phyloP scores from a whole-genome alignment of 179 eudicot genomes.

The Beta corolliflora region DNA sequence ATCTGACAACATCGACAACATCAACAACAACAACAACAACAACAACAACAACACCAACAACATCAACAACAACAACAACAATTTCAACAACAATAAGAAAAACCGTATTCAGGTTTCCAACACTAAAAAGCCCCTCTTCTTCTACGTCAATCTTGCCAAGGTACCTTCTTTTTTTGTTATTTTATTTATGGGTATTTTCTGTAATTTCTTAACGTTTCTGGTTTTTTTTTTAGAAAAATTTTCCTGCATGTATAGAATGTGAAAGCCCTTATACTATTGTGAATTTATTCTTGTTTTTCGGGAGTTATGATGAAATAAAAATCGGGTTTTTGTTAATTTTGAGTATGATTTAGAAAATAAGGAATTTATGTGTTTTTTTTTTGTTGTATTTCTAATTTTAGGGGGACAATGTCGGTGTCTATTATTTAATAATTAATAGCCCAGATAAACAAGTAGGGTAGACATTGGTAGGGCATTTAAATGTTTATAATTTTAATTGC shows the following conservation, averaged over 20 bases:
- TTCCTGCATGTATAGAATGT: no score
- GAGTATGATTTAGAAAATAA: no score
- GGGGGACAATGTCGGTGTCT: not conserved
- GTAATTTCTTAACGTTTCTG: not conserved
- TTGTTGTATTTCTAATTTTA: not conserved
- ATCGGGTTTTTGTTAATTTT: not conserved
- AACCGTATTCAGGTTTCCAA: slow-evolving; percentile 95
- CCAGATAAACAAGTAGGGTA: not conserved
- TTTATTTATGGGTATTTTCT: not conserved
- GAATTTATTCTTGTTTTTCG: not conserved
- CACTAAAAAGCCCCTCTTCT: slow-evolving; percentile 67
- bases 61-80: no score
- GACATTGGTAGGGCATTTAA: not conserved
- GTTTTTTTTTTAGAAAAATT: not conserved
- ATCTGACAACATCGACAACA: slow-evolving; percentile 31
- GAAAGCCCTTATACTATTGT: no score
- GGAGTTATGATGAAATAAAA: not conserved
- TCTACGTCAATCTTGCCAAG: slow-evolving; percentile 78
- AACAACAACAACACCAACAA: no score
- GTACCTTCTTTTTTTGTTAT: slow-evolving; percentile 24
- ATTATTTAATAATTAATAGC: not conserved
- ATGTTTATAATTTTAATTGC: not conserved
- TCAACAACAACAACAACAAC: slow-evolving; percentile 10
- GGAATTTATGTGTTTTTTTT: not conserved
- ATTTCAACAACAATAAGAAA: slow-evolving; percentile 36